Percentiles rank a stretch among this genome's conserved stretches.
Evolutionary conservation across 768 basidiomycete species (phyloP).

Genomic region (Boletus tylopilopsis): DNA sequence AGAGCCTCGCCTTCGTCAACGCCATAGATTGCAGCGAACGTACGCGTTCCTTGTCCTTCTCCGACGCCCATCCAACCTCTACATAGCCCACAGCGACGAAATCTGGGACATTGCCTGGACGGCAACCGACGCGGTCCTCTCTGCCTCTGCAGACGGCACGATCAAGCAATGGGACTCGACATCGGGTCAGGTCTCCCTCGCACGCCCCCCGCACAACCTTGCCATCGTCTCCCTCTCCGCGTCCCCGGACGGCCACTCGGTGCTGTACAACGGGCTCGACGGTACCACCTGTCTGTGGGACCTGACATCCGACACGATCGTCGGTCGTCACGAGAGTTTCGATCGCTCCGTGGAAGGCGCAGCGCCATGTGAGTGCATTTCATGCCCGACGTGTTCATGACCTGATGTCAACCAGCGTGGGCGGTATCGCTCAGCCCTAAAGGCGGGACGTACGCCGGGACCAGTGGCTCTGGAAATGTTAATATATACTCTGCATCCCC

Average conservation of each 20-base stretch:
- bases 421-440: constrained; percentile 78
- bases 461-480: constrained; percentile 68
- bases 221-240: constrained; percentile 81
- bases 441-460: constrained; percentile 69
- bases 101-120: constrained; percentile 81
- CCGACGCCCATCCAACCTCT: background rate
- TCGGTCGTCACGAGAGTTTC: constrained; percentile 73
- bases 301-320: constrained; percentile 53
- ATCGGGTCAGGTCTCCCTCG: constrained; percentile 57
- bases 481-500: constrained; percentile 66
- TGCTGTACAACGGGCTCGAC: constrained; percentile 79
- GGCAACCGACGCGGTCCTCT: constrained; percentile 56
- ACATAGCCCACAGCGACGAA: constrained; percentile 70
- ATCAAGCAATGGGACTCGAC: constrained; percentile 70
- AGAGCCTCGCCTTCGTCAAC: constrained; percentile 74
- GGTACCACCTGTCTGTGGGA: constrained; percentile 79
- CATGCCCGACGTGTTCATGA: background rate
- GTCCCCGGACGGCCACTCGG: constrained; percentile 58
- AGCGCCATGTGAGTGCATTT: constrained; percentile 60
- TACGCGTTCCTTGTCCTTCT: constrained; percentile 33
- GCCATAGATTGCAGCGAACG: constrained; percentile 76
- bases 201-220: constrained; percentile 74
- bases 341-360: constrained; percentile 49
- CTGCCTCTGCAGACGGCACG: constrained; percentile 74
- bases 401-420: constrained; percentile 54